Evolutionary conservation across 129 eudicot genomes (phyloP).

Genomic region (sunflower (Helianthus annuus)): HanXRQr2.0-SUNRISE NC_035434.2:95215761-95216260

Average conservation of each 20-base stretch:
- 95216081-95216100: slow-evolving; percentile 16
- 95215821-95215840: too few relatives aligned
- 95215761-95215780: too few relatives aligned
- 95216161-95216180: slow-evolving; percentile 97
- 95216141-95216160: slow-evolving; percentile 38
- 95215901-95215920: too few relatives aligned
- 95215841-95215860: too few relatives aligned
- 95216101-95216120: not conserved
- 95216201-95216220: slow-evolving; percentile 57
- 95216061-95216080: slow-evolving; percentile 69
- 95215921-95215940: not conserved
- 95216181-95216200: slow-evolving; percentile 88
- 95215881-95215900: too few relatives aligned
- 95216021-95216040: slow-evolving; percentile 92
- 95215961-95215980: not conserved
- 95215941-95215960: not conserved
- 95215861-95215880: too few relatives aligned
- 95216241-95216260: slow-evolving; percentile 84
- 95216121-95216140: not conserved
- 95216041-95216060: slow-evolving; percentile 70
- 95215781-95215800: too few relatives aligned
- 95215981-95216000: not conserved
- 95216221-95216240: slow-evolving; percentile 69
- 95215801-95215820: too few relatives aligned
- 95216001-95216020: slow-evolving; percentile 49